Base-by-base conservation (phyloP, 176 grass and related monocot species). In the Paspalum vaginatum region DNA sequence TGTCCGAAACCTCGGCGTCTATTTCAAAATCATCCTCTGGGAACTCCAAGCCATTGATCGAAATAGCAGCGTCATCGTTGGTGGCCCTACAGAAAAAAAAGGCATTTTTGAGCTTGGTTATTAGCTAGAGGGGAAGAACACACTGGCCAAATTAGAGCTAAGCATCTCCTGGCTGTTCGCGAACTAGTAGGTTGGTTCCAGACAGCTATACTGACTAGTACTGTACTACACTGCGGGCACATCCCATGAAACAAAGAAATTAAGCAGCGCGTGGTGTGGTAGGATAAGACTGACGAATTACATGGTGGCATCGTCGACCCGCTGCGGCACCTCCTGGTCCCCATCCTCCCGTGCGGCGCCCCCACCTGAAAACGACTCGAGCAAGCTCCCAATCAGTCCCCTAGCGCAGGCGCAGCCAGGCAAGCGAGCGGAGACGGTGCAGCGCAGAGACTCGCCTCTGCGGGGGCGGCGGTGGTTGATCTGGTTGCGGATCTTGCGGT, bases 401-500 rank as follows among this genome's bases (percentile, higher is more conserved):
- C 12, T 27, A 8, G 12, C 18, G 38, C 14, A 66, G 20, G 20
- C 27, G 38, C 21, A 67, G 49, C 12, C n/a, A 57, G 45, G 5
- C 38, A 27, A 65, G n/a, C 39, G 13, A 20, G 46, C 14, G n/a
- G 2, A n/a, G 65, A 47, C 12, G 26, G 4, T 1, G 9, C 18
- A 13, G 9, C 2, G 8, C 20, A 3, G 9, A 26, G 17, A 0
- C 51, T 41, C 50, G 9, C 92, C 92, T 86, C 56, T 87, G 60
- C 81, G 92, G 7, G 88, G 91, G 65, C 74, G 17, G 75, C 85
- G 89, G 79, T 57, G 78, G 54, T 82, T 87, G 86, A 98, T 88
- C 72, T 91, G 83, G 32, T 88, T 61, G 39, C 87, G 89, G 71
- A 93, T 88, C 81, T 91, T 92, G 66, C 92, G 95, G 85, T 87